Evolutionary conservation across 768 basidiomycete species (phyloP).

Genomic region (Phanerochaete sordida): DNA sequence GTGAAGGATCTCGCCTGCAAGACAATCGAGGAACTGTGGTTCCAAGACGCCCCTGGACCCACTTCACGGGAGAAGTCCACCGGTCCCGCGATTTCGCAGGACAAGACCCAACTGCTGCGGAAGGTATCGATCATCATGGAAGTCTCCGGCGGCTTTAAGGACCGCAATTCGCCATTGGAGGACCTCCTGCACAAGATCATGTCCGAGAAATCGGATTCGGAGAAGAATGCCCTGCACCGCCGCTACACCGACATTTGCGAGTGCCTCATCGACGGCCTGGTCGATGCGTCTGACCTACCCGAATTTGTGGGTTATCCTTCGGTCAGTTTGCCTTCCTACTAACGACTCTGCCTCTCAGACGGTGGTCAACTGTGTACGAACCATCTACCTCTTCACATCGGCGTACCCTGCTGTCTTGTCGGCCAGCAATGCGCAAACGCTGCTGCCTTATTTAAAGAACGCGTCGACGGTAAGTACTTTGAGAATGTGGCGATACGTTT

Average conservation of each 20-base stretch:
- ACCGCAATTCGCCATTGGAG: conserved; percentile 80
- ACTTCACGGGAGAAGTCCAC: background rate
- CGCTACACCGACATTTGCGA: conserved; percentile 85
- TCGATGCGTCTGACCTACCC: conserved; percentile 79
- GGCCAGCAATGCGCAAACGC: conserved; percentile 73
- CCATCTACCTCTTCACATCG: conserved; percentile 77
- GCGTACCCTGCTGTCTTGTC: conserved; percentile 87
- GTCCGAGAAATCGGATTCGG: conserved; percentile 57
- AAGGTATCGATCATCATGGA: conserved; percentile 86
- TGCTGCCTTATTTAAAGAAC: conserved; percentile 89
- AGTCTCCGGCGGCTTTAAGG: conserved; percentile 77
- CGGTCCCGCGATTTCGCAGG: conserved; percentile 28
- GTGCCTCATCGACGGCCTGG: conserved; percentile 79
- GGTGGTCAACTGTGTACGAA: conserved; percentile 78
- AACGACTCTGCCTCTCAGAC: conserved; percentile 43
- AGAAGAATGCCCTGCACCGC: conserved; percentile 51
- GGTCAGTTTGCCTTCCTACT: background rate
- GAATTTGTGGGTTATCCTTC: conserved; percentile 56
- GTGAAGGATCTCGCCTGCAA: conserved; percentile 93
- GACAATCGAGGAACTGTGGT: conserved; percentile 91
- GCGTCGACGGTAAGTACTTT: conserved; percentile 77
- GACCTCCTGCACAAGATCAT: conserved; percentile 83
- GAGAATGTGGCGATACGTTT: too few species aligned
- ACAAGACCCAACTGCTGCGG: conserved; percentile 51
- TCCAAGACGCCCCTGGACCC: conserved; percentile 37